Conservation (phyloP, 805 yeast genomes). For the Candida boidinii region DNA sequence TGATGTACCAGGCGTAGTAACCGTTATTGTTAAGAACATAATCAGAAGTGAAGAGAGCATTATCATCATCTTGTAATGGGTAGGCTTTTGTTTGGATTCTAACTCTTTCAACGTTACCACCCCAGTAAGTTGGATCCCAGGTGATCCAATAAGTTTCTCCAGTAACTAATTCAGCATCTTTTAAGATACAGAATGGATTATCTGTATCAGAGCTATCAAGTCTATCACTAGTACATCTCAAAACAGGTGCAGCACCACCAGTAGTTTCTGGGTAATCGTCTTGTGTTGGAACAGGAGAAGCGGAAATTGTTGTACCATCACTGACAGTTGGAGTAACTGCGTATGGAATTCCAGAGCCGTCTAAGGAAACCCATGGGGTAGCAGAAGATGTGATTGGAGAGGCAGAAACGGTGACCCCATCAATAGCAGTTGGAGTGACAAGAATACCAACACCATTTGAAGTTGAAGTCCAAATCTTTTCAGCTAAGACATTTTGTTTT, state of each 20-base stretch:
- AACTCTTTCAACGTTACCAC: conserved; percentile 26
- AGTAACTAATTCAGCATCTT: conserved; percentile 34
- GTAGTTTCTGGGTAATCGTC: conserved; percentile 24
- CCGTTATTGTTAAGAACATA: conserved; percentile 29
- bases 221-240: conserved; percentile 34
- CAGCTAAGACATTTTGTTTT: conserved; percentile 15
- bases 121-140: conserved; percentile 39
- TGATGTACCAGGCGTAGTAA: conserved; percentile 28
- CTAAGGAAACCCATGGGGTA: conserved; percentile 36
- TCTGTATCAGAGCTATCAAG: conserved; percentile 19
- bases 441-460: conserved; percentile 15
- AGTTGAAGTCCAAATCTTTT: conserved; percentile 28
- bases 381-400: conserved; percentile 29
- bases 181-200: conserved; percentile 34
- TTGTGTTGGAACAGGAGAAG: conserved; percentile 34
- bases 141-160: conserved; percentile 42
- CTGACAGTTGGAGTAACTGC: conserved; percentile 31
- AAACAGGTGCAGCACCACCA: conserved; percentile 34
- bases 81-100: conserved; percentile 24
- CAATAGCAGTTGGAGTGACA: conserved; percentile 36
- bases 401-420: conserved; percentile 40
- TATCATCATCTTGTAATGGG: conserved; percentile 25
- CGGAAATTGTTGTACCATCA: conserved; percentile 24
- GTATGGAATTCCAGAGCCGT: conserved; percentile 35
- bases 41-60: conserved; percentile 24